Evolutionary conservation across 2,329 filamentous ascomycete genomes (phyloP).

Genomic region (Pestalotiopsis sp.): DNA sequence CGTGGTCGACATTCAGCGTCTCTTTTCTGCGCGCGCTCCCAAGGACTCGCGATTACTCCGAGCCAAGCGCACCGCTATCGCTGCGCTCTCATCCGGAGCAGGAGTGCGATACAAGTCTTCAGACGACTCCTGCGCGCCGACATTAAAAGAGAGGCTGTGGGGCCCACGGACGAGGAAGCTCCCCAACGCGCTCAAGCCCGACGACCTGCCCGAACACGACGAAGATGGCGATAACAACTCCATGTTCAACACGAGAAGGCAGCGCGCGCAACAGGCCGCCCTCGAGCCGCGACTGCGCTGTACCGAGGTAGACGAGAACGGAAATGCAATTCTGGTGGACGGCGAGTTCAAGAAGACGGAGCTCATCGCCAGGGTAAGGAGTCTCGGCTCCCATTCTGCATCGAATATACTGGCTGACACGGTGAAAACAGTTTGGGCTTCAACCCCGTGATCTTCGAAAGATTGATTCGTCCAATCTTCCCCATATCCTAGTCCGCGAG

Average conservation of each 20-base stretch:
- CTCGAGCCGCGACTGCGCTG: conserved; percentile 87
- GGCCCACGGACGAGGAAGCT: conserved; percentile 41
- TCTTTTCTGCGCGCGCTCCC: conserved; percentile 21
- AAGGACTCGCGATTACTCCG: conserved; percentile 13
- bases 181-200: conserved; percentile 50
- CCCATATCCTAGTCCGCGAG: conserved; percentile 91
- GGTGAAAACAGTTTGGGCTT: conserved; percentile 72
- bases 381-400: neutral
- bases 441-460: conserved; percentile 94
- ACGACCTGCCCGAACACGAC: conserved; percentile 60
- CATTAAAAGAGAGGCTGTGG: conserved; percentile 56
- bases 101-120: conserved; percentile 32
- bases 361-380: conserved; percentile 81
- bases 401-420: neutral
- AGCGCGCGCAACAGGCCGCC: conserved; percentile 74
- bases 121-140: conserved; percentile 27
- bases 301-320: conserved; percentile 92
- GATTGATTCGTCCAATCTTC: conserved; percentile 94
- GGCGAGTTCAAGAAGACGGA: conserved; percentile 98
- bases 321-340: conserved; percentile 89
- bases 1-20: conserved; percentile 25
- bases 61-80: conserved; percentile 14
- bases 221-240: conserved; percentile 63
- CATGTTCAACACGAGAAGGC: conserved; percentile 71
- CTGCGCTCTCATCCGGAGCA: conserved; percentile 19